Conservation (phyloP, 1,284 basidiomycete genomes). For the Rhodotorula glutinis region DNA sequence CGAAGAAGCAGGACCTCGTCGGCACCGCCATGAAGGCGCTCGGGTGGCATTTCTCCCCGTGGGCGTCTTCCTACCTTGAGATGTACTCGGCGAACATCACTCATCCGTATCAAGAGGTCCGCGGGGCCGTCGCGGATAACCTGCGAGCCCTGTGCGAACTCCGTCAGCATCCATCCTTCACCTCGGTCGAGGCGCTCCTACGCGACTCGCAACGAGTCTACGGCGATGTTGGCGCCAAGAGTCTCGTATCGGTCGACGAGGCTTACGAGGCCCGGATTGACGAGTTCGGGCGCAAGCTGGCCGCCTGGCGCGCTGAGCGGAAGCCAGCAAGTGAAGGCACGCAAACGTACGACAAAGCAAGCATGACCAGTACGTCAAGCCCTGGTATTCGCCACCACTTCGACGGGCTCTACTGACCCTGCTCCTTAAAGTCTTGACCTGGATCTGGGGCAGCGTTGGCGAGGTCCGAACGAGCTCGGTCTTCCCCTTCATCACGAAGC, state of each 20-base stretch:
- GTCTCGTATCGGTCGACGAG: slow-evolving; percentile 67
- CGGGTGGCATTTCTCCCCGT: slow-evolving; percentile 70
- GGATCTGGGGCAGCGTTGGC: slow-evolving; percentile 63
- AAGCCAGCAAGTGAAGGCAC: slow-evolving; percentile 49
- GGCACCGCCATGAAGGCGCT: slow-evolving; percentile 48
- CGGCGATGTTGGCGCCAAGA: slow-evolving; percentile 5
- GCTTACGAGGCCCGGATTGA: slow-evolving; percentile 55
- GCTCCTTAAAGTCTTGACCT: slow-evolving; percentile 61
- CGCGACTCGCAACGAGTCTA: slow-evolving; percentile 58
- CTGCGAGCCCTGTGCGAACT: slow-evolving; percentile 49
- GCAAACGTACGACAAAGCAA: slow-evolving; percentile 84
- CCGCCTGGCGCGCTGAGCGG: slow-evolving; percentile 45
- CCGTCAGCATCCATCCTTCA: slow-evolving; percentile 65
- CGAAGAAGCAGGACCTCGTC: slow-evolving; percentile 41
- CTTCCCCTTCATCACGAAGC: slow-evolving; percentile 44
- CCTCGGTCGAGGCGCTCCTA: slow-evolving; percentile 64
- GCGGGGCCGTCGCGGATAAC: slow-evolving; percentile 48
- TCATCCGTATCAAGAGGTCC: slow-evolving; percentile 47
- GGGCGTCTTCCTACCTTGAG: slow-evolving; percentile 65
- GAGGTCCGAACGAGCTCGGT: slow-evolving; percentile 42
- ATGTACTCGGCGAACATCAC: slow-evolving; percentile 45
- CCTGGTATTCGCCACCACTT: not conserved
- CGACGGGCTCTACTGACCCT: not conserved
- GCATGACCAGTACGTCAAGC: slow-evolving; percentile 66
- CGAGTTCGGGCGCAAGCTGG: slow-evolving; percentile 45